Evolutionary conservation across 495 filamentous ascomycete species (phyloP), one percentile per base, ranked within the genome.

Genomic region (Podospora anserina): DNA sequence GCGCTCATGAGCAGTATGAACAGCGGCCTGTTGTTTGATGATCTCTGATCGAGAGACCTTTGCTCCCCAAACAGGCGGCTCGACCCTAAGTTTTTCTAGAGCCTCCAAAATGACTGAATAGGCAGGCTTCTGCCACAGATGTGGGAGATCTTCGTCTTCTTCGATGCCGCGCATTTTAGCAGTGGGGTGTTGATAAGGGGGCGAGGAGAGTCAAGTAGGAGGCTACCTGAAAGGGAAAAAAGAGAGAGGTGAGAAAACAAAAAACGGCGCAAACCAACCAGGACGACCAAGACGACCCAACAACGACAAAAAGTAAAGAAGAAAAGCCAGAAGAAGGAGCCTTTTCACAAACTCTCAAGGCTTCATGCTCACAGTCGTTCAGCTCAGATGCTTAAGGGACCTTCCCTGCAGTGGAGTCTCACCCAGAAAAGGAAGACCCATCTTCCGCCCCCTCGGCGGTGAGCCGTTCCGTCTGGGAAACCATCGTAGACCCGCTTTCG

Each of bases 91-190:
- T 11, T 66, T 70, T n/a, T 78, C 63, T 32, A 84, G 76, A 65
- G 73, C 76, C 3, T 63, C 65, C 7, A 83, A 63, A 27, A 84
- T 77, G 6, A 76, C 76, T 20, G 72, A 64, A 56, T 71, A 78
- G 15, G 78, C 62, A 27, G 82, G 82, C 69, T 78, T 82, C 75
- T 83, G 76, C 82, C 82, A 83, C 56, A 82, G 66, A 49, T 79
- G 82, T 16, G 81, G 78, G 30, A 83, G 78, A 19, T 80, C 77
- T 9, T 68, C 64, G 32, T 60, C 58, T 15, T 67, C 69, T 0
- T 30, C 49, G 13, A 54, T 54, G n/a, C 61, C 58, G 15, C 20
- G 66, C 69, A 68, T 74, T 2, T 66, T 70, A n/a, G 2, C 53
- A 15, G 26, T 28, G 27, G 13, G 28, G 32, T 16, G 55, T 18